Percentiles rank a stretch among this genome's conserved stretches.
Conservation (phyloP, 202 grass and related monocot species). For the Miscanthus sacchariflorus region DNA sequence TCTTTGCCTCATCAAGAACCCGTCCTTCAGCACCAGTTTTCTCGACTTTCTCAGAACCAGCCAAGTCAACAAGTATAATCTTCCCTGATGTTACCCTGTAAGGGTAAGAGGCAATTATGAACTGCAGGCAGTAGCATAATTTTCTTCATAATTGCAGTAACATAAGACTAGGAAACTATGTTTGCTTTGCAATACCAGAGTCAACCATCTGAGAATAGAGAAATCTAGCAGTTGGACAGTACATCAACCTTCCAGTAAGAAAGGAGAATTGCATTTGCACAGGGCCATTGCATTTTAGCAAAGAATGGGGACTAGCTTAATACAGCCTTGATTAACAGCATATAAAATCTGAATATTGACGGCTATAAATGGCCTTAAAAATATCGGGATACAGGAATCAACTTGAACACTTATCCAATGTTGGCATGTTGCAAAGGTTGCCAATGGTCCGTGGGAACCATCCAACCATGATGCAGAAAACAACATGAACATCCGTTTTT, state of each 20-base stretch:
- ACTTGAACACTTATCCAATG: no score
- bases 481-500: no score
- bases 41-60: constrained; percentile 95
- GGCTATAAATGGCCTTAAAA: no score
- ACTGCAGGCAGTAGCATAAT: neutral
- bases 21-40: constrained; percentile 85
- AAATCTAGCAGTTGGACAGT: neutral
- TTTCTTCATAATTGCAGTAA: constrained; percentile 23
- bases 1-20: constrained; percentile 93
- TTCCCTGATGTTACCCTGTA: constrained; percentile 76
- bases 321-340: neutral
- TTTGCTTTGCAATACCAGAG: neutral
- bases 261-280: constrained; percentile 26
- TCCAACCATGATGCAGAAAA: no score
- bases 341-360: neutral
- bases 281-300: constrained; percentile 10
- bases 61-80: constrained; percentile 90
- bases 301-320: neutral
- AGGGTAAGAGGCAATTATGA: constrained; percentile 24
- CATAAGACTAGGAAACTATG: constrained; percentile 1
- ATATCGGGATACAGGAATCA: no score
- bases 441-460: no score
- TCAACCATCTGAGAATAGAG: neutral
- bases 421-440: no score
- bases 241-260: neutral